Base-by-base conservation (phyloP, 805 yeast genomes). In the Ogataea thermomethanolica region DNA sequence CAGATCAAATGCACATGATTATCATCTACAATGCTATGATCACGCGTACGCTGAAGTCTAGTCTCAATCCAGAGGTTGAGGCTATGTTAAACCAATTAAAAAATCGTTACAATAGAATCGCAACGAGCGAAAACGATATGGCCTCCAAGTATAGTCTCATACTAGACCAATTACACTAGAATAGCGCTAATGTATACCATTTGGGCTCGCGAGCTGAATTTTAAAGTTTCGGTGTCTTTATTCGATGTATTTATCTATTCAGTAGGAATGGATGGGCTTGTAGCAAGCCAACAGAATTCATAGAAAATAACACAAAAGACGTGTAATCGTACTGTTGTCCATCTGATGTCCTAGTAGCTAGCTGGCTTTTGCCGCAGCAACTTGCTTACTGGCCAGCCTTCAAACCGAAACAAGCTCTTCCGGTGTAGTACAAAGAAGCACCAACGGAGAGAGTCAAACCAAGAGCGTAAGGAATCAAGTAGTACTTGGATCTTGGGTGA, bases 381-480 rank as follows among this genome's bases (percentile, higher is more conserved):
- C 13, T 5, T 15, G 33, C 35, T 37, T 51, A 58, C 45, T 59
- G 53, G 51, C 51, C 53, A 31, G 64, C 82, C 71, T 83, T 81
- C 62, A 81, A 70, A 62, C 89, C 90, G 29, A 69, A 59, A 49
- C 75, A 57, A 53, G 93, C 93, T 71, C 89, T 79, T 54, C 79
- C 85, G 41, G 77, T 61, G 76, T 79, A 84, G 70, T 67, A 76
- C 53, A 81, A 70, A 46, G 93, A 83, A 45, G 76, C 74, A 44
- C 71, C 72, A 37, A 86, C 77, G 49, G 86, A 70, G 46, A 81
- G 72, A 41, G 85, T 69, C 65, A 85, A 81, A 46, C 80, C 70
- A 48, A 85, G 86, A 70, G 74, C 81, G 76, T 79, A 86, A 60
- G 95, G 95, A 68, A 79, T 81, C 51, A 85, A 74, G 61, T 81